Evolutionary conservation across 352 stramenopile species (phyloP).

Genomic region (Globisporangium mamillatum): DNA sequence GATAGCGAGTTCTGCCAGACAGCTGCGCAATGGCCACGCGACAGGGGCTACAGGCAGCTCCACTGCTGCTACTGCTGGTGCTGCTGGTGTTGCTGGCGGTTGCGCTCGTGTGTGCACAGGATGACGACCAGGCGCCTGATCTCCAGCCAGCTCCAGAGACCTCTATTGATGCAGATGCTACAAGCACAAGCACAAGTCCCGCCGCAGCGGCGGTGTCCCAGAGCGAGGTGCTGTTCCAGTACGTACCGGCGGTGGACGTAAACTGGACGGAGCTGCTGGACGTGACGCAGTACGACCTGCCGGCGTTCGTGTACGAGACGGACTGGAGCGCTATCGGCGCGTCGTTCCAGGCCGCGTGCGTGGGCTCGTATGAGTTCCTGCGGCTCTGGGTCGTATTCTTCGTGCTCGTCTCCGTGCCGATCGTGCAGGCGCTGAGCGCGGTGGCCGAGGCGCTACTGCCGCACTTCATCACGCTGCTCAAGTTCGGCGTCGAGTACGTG

Average conservation of each 20-base stretch:
- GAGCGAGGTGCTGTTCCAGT: constrained; percentile 18
- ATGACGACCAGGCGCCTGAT: not conserved
- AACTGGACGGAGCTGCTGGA: constrained; percentile 21
- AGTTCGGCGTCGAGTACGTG: constrained; percentile 40
- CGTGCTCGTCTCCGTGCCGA: constrained; percentile 40
- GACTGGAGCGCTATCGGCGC: constrained; percentile 65
- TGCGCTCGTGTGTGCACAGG: not conserved
- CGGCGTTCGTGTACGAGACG: constrained; percentile 44
- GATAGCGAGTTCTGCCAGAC: not conserved
- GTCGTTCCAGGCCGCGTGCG: constrained; percentile 45
- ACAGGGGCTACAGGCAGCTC: not conserved
- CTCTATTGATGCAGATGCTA: not conserved
- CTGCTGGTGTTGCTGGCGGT: not conserved
- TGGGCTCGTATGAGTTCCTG: constrained; percentile 61
- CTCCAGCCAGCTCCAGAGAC: not conserved
- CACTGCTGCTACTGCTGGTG: not conserved
- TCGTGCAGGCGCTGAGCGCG: constrained; percentile 35
- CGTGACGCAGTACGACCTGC: constrained; percentile 30
- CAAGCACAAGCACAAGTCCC: not conserved
- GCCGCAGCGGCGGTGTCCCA: not conserved
- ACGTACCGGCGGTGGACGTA: constrained; percentile 12
- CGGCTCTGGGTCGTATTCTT: constrained; percentile 60
- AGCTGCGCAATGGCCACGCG: not conserved
- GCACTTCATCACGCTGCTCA: constrained; percentile 45
- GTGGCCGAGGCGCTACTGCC: constrained; percentile 61